phyloP scores from a whole-genome alignment of 2,329 filamentous ascomycete species.

The Xylaria multiplex region DNA sequence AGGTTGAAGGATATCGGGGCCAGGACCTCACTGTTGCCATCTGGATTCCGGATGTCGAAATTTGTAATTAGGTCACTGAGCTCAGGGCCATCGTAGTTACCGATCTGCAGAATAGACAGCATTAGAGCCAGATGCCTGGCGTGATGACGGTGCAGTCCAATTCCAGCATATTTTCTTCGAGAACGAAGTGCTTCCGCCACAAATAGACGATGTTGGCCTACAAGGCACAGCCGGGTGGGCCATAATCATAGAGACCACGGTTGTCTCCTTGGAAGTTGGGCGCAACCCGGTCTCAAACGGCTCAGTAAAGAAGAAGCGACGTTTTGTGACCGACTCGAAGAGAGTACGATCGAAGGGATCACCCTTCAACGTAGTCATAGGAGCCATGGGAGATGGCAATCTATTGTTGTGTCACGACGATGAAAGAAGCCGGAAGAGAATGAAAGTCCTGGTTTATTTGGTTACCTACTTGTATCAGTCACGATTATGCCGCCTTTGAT shows the following conservation, averaged over 20 bases:
- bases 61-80: constrained; percentile 71
- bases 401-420: background rate
- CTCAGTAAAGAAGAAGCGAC: constrained; percentile 45
- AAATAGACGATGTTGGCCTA: constrained; percentile 88
- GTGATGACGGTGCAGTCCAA: constrained; percentile 89
- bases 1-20: constrained; percentile 75
- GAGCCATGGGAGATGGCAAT: constrained; percentile 22
- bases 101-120: constrained; percentile 54
- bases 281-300: constrained; percentile 23
- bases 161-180: constrained; percentile 95
- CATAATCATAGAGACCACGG: constrained; percentile 87
- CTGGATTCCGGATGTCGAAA: constrained; percentile 73
- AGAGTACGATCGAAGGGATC: constrained; percentile 70
- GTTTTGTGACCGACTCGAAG: constrained; percentile 71
- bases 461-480: no score
- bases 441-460: no score
- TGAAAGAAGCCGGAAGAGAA: no score
- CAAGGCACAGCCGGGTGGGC: constrained; percentile 85
- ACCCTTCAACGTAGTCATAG: constrained; percentile 66
- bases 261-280: constrained; percentile 36
- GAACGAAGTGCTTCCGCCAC: constrained; percentile 93
- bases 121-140: background rate
- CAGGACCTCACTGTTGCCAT: constrained; percentile 66
- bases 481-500: no score
- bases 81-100: constrained; percentile 72